Evolutionary conservation across 1,284 basidiomycete species (phyloP).

Genomic region (Trichosporon asahii): DNA sequence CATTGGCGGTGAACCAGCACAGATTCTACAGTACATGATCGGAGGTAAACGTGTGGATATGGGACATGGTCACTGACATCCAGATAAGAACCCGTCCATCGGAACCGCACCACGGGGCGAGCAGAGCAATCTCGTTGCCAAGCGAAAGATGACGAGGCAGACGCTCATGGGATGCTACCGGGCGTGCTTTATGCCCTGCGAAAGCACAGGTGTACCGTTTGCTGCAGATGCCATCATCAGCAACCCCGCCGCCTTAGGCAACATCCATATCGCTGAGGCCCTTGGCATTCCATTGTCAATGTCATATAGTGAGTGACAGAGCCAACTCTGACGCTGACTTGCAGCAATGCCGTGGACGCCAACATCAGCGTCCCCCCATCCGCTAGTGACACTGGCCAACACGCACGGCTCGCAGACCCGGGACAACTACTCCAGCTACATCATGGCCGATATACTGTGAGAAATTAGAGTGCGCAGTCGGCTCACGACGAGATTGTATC

Average conservation of each 20-base stretch:
- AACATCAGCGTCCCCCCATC: constrained; percentile 63
- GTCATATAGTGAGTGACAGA: constrained; percentile 34
- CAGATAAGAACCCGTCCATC: constrained; percentile 44
- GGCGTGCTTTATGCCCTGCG: constrained; percentile 57
- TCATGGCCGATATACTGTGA: constrained; percentile 57
- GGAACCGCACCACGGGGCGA: constrained; percentile 40
- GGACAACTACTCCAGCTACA: constrained; percentile 61
- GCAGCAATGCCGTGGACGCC: constrained; percentile 68
- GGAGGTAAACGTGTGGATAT: constrained; percentile 30
- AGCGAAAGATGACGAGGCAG: constrained; percentile 45
- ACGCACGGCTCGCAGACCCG: constrained; percentile 51
- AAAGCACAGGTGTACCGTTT: constrained; percentile 54
- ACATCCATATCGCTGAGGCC: constrained; percentile 64
- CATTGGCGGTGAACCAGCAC: constrained; percentile 47
- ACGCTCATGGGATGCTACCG: constrained; percentile 63
- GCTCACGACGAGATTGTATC: constrained; percentile 22
- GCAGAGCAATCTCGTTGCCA: constrained; percentile 41
- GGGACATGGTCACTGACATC: constrained; percentile 6
- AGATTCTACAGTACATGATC: constrained; percentile 51
- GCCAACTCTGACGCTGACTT: constrained; percentile 12
- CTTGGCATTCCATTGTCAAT: constrained; percentile 61
- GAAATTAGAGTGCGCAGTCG: neutral
- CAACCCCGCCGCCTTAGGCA: constrained; percentile 64
- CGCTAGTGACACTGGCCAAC: constrained; percentile 59
- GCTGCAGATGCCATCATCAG: constrained; percentile 64